Evolutionary conservation across 352 stramenopile species (phyloP).

Genomic region (Aphanomyces cochlioides): DNA sequence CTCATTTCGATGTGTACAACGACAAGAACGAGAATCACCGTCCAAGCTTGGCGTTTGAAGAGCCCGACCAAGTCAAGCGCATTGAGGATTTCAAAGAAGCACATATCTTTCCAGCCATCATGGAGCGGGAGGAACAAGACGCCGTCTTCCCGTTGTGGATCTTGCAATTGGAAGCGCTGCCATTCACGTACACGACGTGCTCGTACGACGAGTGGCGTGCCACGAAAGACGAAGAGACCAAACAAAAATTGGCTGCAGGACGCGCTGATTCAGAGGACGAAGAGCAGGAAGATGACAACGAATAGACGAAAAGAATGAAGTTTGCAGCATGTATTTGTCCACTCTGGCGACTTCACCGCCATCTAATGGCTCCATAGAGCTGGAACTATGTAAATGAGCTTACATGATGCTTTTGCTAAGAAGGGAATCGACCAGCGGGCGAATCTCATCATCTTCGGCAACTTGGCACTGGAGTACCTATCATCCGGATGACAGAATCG

Average conservation of each 20-base stretch:
- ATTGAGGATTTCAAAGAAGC: constrained; percentile 79
- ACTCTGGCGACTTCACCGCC: background rate
- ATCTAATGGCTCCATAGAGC: background rate
- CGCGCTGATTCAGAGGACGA: constrained; percentile 16
- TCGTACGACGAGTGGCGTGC: constrained; percentile 65
- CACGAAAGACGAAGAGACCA: constrained; percentile 56
- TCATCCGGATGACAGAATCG: too few species aligned
- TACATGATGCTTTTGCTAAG: background rate
- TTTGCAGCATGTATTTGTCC: background rate
- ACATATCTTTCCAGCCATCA: constrained; percentile 79
- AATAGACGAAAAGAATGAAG: constrained; percentile 9
- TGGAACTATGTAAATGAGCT: background rate
- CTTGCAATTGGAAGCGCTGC: constrained; percentile 57
- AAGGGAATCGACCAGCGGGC: background rate
- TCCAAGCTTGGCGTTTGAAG: constrained; percentile 56
- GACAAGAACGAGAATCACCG: constrained; percentile 67
- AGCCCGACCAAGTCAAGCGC: constrained; percentile 37
- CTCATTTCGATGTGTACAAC: constrained; percentile 86
- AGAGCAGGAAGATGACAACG: constrained; percentile 20
- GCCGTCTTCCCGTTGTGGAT: constrained; percentile 82
- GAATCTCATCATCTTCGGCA: background rate
- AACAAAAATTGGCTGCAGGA: background rate
- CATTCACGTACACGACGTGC: constrained; percentile 61
- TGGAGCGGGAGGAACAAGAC: constrained; percentile 67
- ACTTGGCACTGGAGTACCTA: too few species aligned